phyloP scores from a whole-genome alignment of 345 rosid genomes.

The Populus tremula region DNA sequence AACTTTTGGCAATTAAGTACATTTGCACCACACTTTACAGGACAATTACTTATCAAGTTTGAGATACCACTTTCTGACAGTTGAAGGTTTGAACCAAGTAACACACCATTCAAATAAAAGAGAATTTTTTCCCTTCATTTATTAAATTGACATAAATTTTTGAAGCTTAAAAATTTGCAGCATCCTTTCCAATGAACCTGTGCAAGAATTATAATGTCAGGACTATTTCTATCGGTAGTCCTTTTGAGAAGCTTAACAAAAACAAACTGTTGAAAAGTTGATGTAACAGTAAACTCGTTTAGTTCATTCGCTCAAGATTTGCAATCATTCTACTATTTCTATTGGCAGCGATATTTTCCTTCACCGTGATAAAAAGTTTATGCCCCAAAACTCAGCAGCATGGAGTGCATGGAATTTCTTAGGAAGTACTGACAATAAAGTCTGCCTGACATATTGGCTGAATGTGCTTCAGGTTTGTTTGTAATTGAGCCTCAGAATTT shows the following conservation, averaged over 20 bases:
- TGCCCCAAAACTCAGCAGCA: conserved; percentile 78
- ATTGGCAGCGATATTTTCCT: conserved; percentile 73
- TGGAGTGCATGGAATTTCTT: conserved; percentile 98
- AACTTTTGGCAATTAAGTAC: too few species aligned
- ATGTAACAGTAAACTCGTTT: neutral
- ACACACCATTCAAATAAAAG: too few species aligned
- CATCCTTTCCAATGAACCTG: neutral
- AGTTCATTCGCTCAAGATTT: neutral
- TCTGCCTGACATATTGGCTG: conserved; percentile 91
- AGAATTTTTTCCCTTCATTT: too few species aligned
- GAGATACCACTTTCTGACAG: too few species aligned
- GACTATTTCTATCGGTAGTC: neutral
- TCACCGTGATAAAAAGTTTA: conserved; percentile 66
- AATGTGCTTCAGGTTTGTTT: conserved; percentile 78
- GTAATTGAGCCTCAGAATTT: conserved; percentile 6
- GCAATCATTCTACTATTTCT: conserved; percentile 9
- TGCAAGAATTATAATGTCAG: neutral
- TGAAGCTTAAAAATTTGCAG: too few species aligned
- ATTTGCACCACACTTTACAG: too few species aligned
- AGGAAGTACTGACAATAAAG: conserved; percentile 60
- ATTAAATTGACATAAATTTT: too few species aligned
- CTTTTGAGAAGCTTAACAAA: neutral
- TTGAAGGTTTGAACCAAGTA: too few species aligned
- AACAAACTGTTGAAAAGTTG: neutral
- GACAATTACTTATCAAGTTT: too few species aligned